These are phyloP conservation scores for Endothia cerciana DNA, from an alignment of 2,329 filamentous ascomycete genomes.

Conservation along the genomic window DNA sequence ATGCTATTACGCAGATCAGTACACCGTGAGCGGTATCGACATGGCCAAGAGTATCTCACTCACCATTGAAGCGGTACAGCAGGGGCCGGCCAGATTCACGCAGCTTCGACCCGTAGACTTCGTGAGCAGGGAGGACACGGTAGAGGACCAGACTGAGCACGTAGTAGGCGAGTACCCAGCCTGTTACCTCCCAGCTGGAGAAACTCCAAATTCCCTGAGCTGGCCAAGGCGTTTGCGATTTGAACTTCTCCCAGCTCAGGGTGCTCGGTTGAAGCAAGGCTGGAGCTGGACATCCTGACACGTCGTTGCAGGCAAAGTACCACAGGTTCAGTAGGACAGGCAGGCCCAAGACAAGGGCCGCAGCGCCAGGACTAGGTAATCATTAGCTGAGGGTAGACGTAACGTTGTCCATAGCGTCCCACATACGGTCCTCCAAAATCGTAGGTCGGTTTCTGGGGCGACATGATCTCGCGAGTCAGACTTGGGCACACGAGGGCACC, in stretches of 20 bases:
- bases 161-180: slow-evolving; percentile 74
- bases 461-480: slow-evolving; percentile 10
- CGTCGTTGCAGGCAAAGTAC: slow-evolving; percentile 55
- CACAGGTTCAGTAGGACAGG: slow-evolving; percentile 29
- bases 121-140: slow-evolving; percentile 72
- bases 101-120: slow-evolving; percentile 70
- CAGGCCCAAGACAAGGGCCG: slow-evolving; percentile 29
- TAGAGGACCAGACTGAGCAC: slow-evolving; percentile 72
- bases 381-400: background rate
- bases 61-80: slow-evolving; percentile 78
- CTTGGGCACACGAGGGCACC: too few species aligned
- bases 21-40: background rate
- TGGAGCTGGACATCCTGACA: slow-evolving; percentile 56
- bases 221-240: slow-evolving; percentile 57
- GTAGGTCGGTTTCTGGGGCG: slow-evolving; percentile 20
- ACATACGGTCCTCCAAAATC: slow-evolving; percentile 31
- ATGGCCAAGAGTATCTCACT: background rate
- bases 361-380: slow-evolving; percentile 26
- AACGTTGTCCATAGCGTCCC: background rate
- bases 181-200: slow-evolving; percentile 66
- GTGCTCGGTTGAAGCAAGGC: slow-evolving; percentile 50
- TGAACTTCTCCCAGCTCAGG: slow-evolving; percentile 49
- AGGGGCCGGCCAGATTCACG: slow-evolving; percentile 66
- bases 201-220: slow-evolving; percentile 67
- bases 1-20: slow-evolving; percentile 52